Percentiles rank a stretch among this genome's conserved stretches.
These are phyloP conservation scores for Fusarium foetens DNA, from an alignment of 2,329 filamentous ascomycete species.

Conservation along the genomic window DNA sequence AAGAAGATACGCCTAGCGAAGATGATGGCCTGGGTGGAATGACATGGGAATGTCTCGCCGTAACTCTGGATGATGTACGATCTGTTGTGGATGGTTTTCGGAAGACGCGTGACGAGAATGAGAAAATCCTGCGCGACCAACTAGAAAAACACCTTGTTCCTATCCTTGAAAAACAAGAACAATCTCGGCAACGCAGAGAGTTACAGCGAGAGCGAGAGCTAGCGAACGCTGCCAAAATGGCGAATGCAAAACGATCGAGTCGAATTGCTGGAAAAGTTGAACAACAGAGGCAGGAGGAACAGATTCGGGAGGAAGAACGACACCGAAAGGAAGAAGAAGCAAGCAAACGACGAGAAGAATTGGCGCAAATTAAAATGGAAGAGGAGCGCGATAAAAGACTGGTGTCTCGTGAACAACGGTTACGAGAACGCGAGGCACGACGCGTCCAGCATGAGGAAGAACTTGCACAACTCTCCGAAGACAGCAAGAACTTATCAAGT, in stretches of 20 bases:
- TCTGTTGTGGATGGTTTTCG: slow-evolving; percentile 75
- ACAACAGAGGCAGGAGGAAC: slow-evolving; percentile 78
- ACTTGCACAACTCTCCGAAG: slow-evolving; percentile 80
- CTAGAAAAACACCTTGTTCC: slow-evolving; percentile 84
- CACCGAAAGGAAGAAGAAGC: slow-evolving; percentile 63
- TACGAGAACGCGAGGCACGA: slow-evolving; percentile 86
- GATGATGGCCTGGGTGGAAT: slow-evolving; percentile 78
- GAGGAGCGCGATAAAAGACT: slow-evolving; percentile 82
- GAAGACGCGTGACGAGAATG: slow-evolving; percentile 84
- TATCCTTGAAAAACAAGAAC: slow-evolving; percentile 81
- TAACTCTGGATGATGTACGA: slow-evolving; percentile 81
- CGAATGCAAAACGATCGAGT: slow-evolving; percentile 93
- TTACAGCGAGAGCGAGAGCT: slow-evolving; percentile 79
- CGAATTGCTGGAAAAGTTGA: slow-evolving; percentile 86
- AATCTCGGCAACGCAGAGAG: slow-evolving; percentile 77
- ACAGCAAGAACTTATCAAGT: slow-evolving; percentile 69
- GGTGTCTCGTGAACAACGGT: slow-evolving; percentile 84
- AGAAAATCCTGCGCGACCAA: slow-evolving; percentile 78
- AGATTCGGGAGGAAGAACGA: slow-evolving; percentile 74
- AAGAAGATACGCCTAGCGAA: slow-evolving; percentile 48
- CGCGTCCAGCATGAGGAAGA: slow-evolving; percentile 88
- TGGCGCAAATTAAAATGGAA: slow-evolving; percentile 68
- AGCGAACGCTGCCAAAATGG: slow-evolving; percentile 83
- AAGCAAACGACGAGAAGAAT: slow-evolving; percentile 74
- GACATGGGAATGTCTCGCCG: slow-evolving; percentile 91